A percentile compares a stretch with the other conserved stretches of the same genome.
These are phyloP conservation scores for Tuber calosporum DNA, from an alignment of 495 filamentous ascomycete species.

Conservation along the genomic window DNA sequence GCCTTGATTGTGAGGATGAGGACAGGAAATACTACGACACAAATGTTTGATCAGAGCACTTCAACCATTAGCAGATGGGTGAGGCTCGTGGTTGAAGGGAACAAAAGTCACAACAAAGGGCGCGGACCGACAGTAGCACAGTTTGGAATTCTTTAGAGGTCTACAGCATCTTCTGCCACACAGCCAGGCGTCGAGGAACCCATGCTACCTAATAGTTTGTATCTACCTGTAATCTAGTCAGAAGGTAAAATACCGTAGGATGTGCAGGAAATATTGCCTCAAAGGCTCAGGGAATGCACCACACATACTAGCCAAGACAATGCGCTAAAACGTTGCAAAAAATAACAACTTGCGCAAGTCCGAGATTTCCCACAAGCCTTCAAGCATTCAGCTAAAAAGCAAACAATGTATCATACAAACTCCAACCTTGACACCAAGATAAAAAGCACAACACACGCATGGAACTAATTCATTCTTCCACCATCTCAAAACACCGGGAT, in stretches of 20 bases:
- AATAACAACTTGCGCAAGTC: neutral
- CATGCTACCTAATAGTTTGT: neutral
- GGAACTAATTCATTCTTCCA: neutral
- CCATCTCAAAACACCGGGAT: neutral
- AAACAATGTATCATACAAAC: neutral
- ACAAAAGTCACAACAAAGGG: constrained; percentile 46
- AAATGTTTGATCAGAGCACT: constrained; percentile 39
- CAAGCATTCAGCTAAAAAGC: constrained; percentile 1
- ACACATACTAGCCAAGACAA: neutral
- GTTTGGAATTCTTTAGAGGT: constrained; percentile 53
- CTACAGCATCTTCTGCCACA: neutral
- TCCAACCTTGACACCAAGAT: neutral
- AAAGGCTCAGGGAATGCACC: neutral
- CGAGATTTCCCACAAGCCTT: neutral
- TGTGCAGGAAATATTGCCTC: neutral
- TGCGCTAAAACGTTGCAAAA: neutral
- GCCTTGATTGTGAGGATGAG: constrained; percentile 26
- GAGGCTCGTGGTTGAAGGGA: constrained; percentile 47
- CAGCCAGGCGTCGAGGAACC: neutral
- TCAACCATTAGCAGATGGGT: constrained; percentile 44
- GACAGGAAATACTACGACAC: constrained; percentile 32
- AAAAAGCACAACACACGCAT: neutral
- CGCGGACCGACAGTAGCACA: constrained; percentile 65
- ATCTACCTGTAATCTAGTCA: neutral
- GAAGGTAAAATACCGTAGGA: neutral